Conservation (phyloP, 306 rosid genomes). For the Betula pendula region DNA sequence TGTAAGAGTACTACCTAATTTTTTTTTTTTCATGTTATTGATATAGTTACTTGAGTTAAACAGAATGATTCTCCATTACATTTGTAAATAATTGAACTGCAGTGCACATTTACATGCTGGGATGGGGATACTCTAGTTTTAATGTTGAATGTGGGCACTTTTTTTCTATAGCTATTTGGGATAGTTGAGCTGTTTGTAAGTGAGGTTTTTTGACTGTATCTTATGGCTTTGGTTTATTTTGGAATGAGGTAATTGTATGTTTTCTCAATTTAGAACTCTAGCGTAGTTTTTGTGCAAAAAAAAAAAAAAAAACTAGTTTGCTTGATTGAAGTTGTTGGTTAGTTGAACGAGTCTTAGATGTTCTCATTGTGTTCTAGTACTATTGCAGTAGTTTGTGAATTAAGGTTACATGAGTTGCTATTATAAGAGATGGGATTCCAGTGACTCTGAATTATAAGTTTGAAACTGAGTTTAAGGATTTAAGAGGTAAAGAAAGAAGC, state of each 20-base stretch:
- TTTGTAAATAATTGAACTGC: background rate
- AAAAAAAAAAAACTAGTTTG: no score
- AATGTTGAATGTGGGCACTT: background rate
- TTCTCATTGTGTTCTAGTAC: background rate
- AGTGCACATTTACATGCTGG: background rate
- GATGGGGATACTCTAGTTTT: background rate
- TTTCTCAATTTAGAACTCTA: background rate
- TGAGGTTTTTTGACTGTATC: background rate
- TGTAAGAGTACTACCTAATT: conserved; percentile 47
- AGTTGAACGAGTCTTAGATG: background rate
- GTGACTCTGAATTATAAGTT: background rate
- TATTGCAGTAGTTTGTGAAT: background rate
- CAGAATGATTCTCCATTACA: background rate
- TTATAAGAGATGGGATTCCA: background rate
- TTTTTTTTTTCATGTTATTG: background rate
- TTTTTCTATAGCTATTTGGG: background rate
- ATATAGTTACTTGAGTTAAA: background rate
- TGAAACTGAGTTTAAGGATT: background rate
- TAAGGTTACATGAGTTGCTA: background rate
- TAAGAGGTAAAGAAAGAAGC: background rate
- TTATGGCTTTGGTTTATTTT: background rate
- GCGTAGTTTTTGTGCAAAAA: background rate
- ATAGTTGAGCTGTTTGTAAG: background rate
- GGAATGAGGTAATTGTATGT: background rate
- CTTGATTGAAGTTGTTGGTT: no score